phyloP scores from a whole-genome alignment of 768 basidiomycete species.

The Butyriboletus loyo region DNA sequence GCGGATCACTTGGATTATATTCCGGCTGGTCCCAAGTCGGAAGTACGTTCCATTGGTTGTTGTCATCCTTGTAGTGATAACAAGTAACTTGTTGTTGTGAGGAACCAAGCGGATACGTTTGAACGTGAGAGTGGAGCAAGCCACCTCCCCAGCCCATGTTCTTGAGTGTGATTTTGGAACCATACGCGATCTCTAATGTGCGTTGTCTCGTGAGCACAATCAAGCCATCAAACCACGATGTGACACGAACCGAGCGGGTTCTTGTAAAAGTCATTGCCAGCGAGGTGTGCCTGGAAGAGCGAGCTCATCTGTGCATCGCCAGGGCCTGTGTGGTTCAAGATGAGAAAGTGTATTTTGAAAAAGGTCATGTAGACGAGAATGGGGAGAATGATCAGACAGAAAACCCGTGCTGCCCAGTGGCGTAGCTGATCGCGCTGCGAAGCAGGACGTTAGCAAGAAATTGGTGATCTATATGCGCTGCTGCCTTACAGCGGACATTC shows the following conservation, averaged over 20 bases:
- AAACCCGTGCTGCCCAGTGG: conserved; percentile 87
- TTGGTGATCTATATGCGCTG: not conserved
- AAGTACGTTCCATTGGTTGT: conserved; percentile 86
- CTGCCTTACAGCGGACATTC: conserved; percentile 77
- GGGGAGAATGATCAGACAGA: conserved; percentile 86
- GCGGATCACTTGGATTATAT: conserved; percentile 60
- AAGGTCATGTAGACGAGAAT: conserved; percentile 89
- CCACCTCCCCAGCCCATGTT: conserved; percentile 99
- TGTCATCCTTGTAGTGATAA: conserved; percentile 98
- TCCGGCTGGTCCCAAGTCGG: conserved; percentile 76
- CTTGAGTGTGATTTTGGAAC: conserved; percentile 89
- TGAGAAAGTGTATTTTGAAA: conserved; percentile 96
- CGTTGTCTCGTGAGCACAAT: not conserved
- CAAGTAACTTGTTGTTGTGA: conserved; percentile 96
- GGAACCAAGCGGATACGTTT: conserved; percentile 89
- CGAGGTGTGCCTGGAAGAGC: conserved; percentile 93
- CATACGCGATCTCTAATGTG: conserved; percentile 74
- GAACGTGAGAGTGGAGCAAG: conserved; percentile 94
- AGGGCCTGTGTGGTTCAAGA: conserved; percentile 91
- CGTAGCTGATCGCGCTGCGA: conserved; percentile 76
- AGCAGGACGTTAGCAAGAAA: conserved; percentile 7
- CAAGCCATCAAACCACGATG: not conserved
- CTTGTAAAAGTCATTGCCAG: conserved; percentile 88
- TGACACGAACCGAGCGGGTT: conserved; percentile 75
- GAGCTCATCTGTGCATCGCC: conserved; percentile 99